Percentiles rank a stretch among this genome's conserved stretches.
Conservation (phyloP, 305 asterid species). For the Andrographis paniculata region DNA sequence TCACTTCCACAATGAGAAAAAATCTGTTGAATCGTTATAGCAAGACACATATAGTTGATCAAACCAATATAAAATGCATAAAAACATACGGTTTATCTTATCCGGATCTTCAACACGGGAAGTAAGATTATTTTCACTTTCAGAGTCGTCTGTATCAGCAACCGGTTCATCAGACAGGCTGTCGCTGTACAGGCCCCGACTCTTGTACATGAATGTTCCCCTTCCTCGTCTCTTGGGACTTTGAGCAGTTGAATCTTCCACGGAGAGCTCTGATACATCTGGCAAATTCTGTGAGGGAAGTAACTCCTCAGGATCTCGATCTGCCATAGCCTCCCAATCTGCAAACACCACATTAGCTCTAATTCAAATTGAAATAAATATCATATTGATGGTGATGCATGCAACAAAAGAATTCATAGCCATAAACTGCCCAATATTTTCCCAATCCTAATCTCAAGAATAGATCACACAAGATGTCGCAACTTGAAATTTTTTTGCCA, state of each 20-base stretch:
- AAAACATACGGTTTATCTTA: slow-evolving; percentile 36
- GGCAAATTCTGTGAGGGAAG: slow-evolving; percentile 50
- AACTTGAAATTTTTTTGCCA: too few relatives aligned
- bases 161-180: slow-evolving; percentile 36
- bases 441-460: too few relatives aligned
- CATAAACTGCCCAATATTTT: too few relatives aligned
- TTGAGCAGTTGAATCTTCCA: slow-evolving; percentile 43
- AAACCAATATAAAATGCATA: slow-evolving; percentile 14
- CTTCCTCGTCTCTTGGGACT: slow-evolving; percentile 73
- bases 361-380: slow-evolving; percentile 1
- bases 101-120: slow-evolving; percentile 26
- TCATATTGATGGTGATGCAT: slow-evolving; percentile 5
- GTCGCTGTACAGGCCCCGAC: slow-evolving; percentile 71
- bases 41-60: slow-evolving; percentile 7
- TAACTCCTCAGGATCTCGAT: slow-evolving; percentile 67
- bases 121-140: slow-evolving; percentile 30
- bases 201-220: slow-evolving; percentile 64
- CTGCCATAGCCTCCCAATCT: slow-evolving; percentile 95
- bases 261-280: slow-evolving; percentile 46
- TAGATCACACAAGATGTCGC: too few relatives aligned
- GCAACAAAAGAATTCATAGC: too few relatives aligned
- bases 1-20: too few relatives aligned
- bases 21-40: slow-evolving; percentile 2
- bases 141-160: too few relatives aligned
- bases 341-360: slow-evolving; percentile 19